Percentiles rank a stretch among this genome's conserved stretches.
phyloP scores from a whole-genome alignment of 805 yeast species.

The Yarrowia sp. region DNA sequence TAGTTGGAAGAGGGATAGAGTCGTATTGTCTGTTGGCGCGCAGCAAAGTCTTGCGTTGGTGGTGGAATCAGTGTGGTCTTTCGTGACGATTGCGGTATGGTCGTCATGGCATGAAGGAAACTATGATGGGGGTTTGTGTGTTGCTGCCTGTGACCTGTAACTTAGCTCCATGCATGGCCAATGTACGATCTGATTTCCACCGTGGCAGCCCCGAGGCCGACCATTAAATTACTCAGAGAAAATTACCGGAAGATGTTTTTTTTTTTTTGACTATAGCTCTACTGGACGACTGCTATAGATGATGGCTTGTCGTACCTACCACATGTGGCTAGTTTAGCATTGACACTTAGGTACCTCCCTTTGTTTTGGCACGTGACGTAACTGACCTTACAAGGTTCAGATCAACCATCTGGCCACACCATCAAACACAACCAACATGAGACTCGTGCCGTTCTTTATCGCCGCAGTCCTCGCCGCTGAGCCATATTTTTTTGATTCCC shows the following conservation, averaged over 20 bases:
- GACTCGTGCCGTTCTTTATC: conserved; percentile 3
- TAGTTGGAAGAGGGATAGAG: conserved; percentile 39
- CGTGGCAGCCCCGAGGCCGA: neutral
- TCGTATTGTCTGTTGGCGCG: conserved; percentile 34
- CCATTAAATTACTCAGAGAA: neutral
- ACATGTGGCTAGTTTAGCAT: neutral
- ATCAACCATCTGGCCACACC: conserved; percentile 24
- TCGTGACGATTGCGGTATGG: conserved; percentile 20
- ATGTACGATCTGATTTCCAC: conserved; percentile 1
- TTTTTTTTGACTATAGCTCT: neutral
- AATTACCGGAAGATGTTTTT: neutral
- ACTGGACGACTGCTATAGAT: neutral
- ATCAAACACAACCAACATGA: neutral
- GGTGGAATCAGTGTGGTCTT: conserved; percentile 29
- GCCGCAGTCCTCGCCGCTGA: conserved; percentile 19
- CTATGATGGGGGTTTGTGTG: conserved; percentile 6
- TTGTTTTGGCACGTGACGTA: conserved; percentile 21
- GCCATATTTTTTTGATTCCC: conserved; percentile 9
- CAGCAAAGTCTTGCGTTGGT: conserved; percentile 29
- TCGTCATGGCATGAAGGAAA: conserved; percentile 17
- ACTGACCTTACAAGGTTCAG: conserved; percentile 10
- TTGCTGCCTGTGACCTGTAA: conserved; percentile 12
- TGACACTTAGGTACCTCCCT: neutral
- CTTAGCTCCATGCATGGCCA: conserved; percentile 18
- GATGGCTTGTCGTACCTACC: neutral